Conservation (phyloP, 768 basidiomycete genomes). For the Thelephora ganbajun region DNA sequence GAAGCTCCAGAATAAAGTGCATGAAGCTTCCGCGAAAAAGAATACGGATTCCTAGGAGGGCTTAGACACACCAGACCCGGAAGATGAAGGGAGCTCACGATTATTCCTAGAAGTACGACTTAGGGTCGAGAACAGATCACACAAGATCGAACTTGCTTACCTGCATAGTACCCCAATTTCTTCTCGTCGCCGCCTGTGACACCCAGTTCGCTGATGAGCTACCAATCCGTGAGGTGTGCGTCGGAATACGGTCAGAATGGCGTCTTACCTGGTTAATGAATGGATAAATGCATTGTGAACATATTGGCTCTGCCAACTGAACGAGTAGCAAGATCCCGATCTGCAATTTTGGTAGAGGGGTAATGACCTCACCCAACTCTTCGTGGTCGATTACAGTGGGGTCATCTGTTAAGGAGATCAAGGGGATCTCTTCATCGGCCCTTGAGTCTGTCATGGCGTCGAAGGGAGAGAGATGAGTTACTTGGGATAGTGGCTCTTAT, state of each 20-base stretch:
- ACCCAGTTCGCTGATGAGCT: constrained; percentile 30
- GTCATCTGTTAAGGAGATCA: too few species aligned
- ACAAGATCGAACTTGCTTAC: constrained; percentile 5
- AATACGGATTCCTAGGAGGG: constrained; percentile 28
- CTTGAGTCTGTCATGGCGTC: too few species aligned
- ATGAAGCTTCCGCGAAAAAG: constrained; percentile 30
- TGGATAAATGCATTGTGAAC: constrained; percentile 31
- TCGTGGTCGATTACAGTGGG: too few species aligned
- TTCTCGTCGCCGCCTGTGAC: constrained; percentile 28
- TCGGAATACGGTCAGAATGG: too few species aligned
- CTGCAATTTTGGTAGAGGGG: constrained; percentile 32
- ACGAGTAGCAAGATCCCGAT: constrained; percentile 29
- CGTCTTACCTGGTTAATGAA: constrained; percentile 32
- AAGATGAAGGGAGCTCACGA: neutral
- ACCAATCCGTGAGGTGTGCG: neutral
- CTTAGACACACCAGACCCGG: neutral
- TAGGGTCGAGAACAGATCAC: neutral
- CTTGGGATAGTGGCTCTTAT: too few species aligned
- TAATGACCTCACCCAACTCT: too few species aligned
- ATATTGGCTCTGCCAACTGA: constrained; percentile 33
- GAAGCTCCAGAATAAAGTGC: constrained; percentile 33
- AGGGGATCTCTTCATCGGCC: too few species aligned
- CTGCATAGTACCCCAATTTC: constrained; percentile 35
- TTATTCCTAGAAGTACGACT: neutral
- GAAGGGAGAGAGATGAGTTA: too few species aligned